A percentile compares a stretch with the other conserved stretches of the same genome.
These are phyloP conservation scores for Jamesozyma rosinii DNA, from an alignment of 805 yeast genomes.

Conservation along the genomic window DNA sequence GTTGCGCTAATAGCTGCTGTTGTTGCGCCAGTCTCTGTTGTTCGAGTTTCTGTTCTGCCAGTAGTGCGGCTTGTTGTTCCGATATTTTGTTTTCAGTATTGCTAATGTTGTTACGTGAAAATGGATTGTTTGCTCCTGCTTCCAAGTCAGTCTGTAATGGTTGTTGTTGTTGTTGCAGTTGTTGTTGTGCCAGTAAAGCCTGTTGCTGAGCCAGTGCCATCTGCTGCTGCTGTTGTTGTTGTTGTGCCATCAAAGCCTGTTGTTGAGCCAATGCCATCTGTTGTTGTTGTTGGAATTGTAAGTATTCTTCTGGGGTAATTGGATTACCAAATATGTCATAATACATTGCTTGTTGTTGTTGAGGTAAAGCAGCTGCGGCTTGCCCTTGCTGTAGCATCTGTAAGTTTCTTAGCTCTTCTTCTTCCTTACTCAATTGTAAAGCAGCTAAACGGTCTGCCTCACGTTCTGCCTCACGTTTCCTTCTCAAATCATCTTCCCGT, in stretches of 20 bases:
- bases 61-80: slow-evolving; percentile 1
- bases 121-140: slow-evolving; percentile 74
- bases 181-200: slow-evolving; percentile 31
- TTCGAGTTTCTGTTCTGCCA: slow-evolving; percentile 2
- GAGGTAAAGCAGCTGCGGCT: slow-evolving; percentile 13
- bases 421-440: slow-evolving; percentile 23
- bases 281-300: slow-evolving; percentile 29
- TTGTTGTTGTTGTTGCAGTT: slow-evolving; percentile 41
- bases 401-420: slow-evolving; percentile 24
- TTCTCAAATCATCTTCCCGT: slow-evolving; percentile 59
- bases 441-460: slow-evolving; percentile 23
- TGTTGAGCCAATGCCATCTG: slow-evolving; percentile 26
- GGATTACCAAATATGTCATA: slow-evolving; percentile 32
- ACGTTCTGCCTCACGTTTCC: slow-evolving; percentile 23
- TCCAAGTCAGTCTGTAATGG: slow-evolving; percentile 36
- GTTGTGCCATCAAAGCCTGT: slow-evolving; percentile 21
- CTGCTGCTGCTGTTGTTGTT: slow-evolving; percentile 31
- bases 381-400: slow-evolving; percentile 23
- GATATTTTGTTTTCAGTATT: slow-evolving; percentile 4
- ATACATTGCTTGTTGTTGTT: slow-evolving; percentile 23
- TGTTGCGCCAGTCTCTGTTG: slow-evolving; percentile 1
- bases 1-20: slow-evolving; percentile 2
- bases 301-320: slow-evolving; percentile 30
- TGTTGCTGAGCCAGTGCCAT: slow-evolving; percentile 19
- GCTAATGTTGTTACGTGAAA: slow-evolving; percentile 34